Evolutionary conservation across 1,139 yeast species (phyloP).

Genomic region (Geotrichum bryndzae): DNA sequence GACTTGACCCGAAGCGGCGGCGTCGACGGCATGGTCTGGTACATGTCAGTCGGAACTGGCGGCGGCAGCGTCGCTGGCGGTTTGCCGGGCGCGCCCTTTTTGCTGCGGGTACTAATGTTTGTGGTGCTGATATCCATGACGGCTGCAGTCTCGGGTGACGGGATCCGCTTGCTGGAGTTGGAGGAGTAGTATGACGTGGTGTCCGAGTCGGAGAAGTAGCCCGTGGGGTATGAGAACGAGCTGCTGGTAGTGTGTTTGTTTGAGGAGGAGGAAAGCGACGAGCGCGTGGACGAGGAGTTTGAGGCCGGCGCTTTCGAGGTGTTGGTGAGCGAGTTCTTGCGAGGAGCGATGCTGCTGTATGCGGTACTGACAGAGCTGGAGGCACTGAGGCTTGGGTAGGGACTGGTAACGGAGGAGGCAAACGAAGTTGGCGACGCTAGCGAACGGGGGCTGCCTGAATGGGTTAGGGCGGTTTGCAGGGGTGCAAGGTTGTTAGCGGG

Average conservation of each 20-base stretch:
- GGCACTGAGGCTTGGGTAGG: neutral
- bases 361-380: neutral
- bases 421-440: neutral
- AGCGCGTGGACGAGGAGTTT: neutral
- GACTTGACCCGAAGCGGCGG: conserved; percentile 8
- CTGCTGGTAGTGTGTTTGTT: neutral
- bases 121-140: neutral
- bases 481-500: conserved; percentile 15
- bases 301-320: neutral
- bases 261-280: neutral
- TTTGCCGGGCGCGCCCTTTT: neutral
- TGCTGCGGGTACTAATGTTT: neutral
- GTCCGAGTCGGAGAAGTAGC: conserved; percentile 1
- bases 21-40: neutral
- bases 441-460: neutral
- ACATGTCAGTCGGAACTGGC: conserved; percentile 1
- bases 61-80: neutral
- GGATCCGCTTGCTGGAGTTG: neutral
- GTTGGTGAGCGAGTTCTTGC: neutral
- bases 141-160: neutral
- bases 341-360: neutral
- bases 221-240: conserved; percentile 6
- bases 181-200: neutral
- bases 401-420: neutral
- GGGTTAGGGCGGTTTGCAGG: conserved; percentile 3